Base-by-base conservation (phyloP, 2,329 filamentous ascomycete species). In the Aspergillus terreus region DNA sequence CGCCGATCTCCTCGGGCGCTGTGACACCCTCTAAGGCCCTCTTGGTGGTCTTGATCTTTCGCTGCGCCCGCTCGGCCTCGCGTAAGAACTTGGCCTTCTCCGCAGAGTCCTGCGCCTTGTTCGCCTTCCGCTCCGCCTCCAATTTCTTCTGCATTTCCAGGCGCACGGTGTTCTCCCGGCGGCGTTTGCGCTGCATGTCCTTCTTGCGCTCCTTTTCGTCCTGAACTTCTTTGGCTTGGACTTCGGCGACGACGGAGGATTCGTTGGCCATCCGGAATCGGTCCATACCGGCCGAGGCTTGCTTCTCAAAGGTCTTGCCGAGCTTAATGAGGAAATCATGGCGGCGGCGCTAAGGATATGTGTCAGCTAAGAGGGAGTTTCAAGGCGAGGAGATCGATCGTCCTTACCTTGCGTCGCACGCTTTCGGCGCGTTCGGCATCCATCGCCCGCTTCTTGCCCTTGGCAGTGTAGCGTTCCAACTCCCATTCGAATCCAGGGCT, bases 201-300 rank as follows among this genome's bases (percentile, higher is more conserved):
- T 99, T 99, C 78, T 99, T 99, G 58, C 94, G 90, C 73, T 99
- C 94, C 75, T 99, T 99, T 72, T 99, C 94, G 55, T 92, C 91
- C 54, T 88, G 87, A 6, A 96, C 80, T 69, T 96, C 92, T 59
- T 90, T 90, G 55, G 91, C 87, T 59, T 94, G 88, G 2, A 97
- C 92, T 62, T 96, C 87, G 48, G 88, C 83, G 53, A 92, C 82
- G 1, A 94, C 92, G 38, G 88, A 85, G 15, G 88, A 83, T 65
- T 91, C 92, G 68, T 94, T 85, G 43, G 85, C 77, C 12, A 87
- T 80, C 53, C 89, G 83, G 68, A 89, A 96, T 30, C 89, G 84
- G 48, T 86, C 80, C 63, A 88, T 88, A 36, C 90, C 90, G 15
- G 83, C 79, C 46, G 84, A 80, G 46, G 86, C 83, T 63, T 92